Conservation (phyloP, 2,329 filamentous ascomycete genomes). For the Trichophyton rubrum region DNA sequence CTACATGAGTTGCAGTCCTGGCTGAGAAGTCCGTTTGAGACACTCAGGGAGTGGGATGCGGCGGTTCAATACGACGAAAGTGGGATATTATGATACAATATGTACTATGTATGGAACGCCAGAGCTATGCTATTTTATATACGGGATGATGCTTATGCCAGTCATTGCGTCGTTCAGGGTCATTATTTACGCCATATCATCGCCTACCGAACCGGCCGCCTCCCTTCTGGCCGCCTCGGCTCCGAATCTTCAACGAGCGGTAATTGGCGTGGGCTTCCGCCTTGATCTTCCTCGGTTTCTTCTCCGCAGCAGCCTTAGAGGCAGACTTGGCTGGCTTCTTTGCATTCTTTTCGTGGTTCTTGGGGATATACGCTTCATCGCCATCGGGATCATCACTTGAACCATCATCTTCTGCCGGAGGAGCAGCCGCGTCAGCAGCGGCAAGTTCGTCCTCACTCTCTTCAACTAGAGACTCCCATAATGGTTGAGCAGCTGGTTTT, state of each 20-base stretch:
- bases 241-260: constrained; percentile 35
- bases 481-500: constrained; percentile 21
- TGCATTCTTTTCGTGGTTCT: not conserved
- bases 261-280: constrained; percentile 38
- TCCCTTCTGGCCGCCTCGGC: constrained; percentile 24
- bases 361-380: constrained; percentile 19
- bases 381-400: constrained; percentile 20
- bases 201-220: constrained; percentile 28
- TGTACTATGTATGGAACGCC: not conserved
- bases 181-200: constrained; percentile 12
- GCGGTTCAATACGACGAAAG: constrained; percentile 54
- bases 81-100: not conserved
- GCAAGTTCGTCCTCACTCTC: constrained; percentile 20
- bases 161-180: not conserved
- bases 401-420: constrained; percentile 4
- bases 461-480: constrained; percentile 12
- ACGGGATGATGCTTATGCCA: not conserved
- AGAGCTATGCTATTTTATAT: not conserved
- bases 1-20: constrained; percentile 75
- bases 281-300: constrained; percentile 29
- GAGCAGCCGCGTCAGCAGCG: constrained; percentile 6
- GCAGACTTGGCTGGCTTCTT: not conserved
- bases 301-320: not conserved
- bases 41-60: constrained; percentile 65
- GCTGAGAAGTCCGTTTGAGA: constrained; percentile 65